Evolutionary conservation across 306 rosid species (phyloP).

Genomic region (Rubus parviflorus): DNA sequence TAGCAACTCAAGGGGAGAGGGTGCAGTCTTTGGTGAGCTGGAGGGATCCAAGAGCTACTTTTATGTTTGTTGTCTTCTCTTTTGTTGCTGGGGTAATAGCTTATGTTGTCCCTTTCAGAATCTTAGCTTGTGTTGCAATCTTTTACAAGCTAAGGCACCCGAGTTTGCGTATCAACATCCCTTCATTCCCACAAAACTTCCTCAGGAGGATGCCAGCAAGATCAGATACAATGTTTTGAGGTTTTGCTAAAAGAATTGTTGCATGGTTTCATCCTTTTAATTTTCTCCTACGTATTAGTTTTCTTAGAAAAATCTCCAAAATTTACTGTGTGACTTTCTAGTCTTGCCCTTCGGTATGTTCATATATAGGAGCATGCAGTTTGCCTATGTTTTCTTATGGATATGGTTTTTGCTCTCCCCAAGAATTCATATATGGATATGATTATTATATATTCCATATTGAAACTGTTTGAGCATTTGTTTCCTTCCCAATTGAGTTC

Average conservation of each 20-base stretch:
- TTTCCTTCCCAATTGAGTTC: not conserved
- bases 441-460: not conserved
- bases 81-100: slow-evolving; percentile 27
- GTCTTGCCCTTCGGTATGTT: not conserved
- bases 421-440: not conserved
- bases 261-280: not conserved
- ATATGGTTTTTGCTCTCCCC: not conserved
- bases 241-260: not conserved
- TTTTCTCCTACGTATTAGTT: not conserved
- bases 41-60: slow-evolving; percentile 45
- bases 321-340: not conserved
- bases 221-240: slow-evolving; percentile 42
- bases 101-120: slow-evolving; percentile 21
- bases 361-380: not conserved
- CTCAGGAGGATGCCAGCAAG: slow-evolving; percentile 50
- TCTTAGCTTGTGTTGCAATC: not conserved
- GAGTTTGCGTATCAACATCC: slow-evolving; percentile 19
- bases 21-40: slow-evolving; percentile 37
- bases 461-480: not conserved
- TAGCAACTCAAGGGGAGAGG: slow-evolving; percentile 28
- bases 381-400: not conserved
- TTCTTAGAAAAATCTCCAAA: not conserved
- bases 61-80: slow-evolving; percentile 29
- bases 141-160: slow-evolving; percentile 36
- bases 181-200: slow-evolving; percentile 34